Percentiles rank a stretch among this genome's conserved stretches.
These are phyloP conservation scores for Penicillium sp. DNA, from an alignment of 2,329 filamentous ascomycete species.

Conservation along the genomic window DNA sequence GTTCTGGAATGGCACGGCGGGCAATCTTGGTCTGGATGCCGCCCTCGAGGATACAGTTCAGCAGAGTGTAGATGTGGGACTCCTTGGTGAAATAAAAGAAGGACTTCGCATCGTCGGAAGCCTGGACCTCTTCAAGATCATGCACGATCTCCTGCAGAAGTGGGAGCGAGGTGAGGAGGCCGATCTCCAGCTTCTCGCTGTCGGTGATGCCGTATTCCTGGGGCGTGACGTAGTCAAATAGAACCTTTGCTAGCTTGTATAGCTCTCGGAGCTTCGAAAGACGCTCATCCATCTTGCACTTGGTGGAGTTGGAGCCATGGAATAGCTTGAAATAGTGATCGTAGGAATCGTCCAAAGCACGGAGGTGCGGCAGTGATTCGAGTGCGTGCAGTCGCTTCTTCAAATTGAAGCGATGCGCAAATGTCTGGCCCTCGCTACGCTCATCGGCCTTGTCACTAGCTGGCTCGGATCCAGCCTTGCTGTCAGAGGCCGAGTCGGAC, in stretches of 20 bases:
- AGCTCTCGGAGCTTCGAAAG: constrained; percentile 90
- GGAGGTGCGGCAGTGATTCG: constrained; percentile 50
- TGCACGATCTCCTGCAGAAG: constrained; percentile 95
- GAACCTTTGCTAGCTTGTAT: constrained; percentile 89
- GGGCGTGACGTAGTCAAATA: constrained; percentile 98
- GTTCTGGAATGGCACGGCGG: constrained; percentile 90
- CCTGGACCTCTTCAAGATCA: constrained; percentile 96
- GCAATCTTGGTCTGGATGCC: constrained; percentile 97
- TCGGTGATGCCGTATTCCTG: constrained; percentile 98
- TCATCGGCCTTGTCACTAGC: constrained; percentile 38
- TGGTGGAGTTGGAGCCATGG: constrained; percentile 74
- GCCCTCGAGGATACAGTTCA: constrained; percentile 97
- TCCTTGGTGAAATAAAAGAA: constrained; percentile 99
- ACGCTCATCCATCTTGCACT: constrained; percentile 80
- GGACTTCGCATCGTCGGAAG: constrained; percentile 88
- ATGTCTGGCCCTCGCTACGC: constrained; percentile 39
- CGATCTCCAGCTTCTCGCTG: constrained; percentile 97
- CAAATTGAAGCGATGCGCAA: constrained; percentile 54
- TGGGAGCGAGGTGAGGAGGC: constrained; percentile 88
- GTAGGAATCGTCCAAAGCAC: constrained; percentile 61
- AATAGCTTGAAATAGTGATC: constrained; percentile 88
- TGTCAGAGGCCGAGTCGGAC: constrained; percentile 31
- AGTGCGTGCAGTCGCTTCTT: constrained; percentile 59
- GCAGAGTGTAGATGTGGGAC: constrained; percentile 95
- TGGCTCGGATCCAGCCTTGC: constrained; percentile 30